Base-by-base conservation (phyloP, 805 yeast genomes). In the Grigorovia yakushimaensis region DNA sequence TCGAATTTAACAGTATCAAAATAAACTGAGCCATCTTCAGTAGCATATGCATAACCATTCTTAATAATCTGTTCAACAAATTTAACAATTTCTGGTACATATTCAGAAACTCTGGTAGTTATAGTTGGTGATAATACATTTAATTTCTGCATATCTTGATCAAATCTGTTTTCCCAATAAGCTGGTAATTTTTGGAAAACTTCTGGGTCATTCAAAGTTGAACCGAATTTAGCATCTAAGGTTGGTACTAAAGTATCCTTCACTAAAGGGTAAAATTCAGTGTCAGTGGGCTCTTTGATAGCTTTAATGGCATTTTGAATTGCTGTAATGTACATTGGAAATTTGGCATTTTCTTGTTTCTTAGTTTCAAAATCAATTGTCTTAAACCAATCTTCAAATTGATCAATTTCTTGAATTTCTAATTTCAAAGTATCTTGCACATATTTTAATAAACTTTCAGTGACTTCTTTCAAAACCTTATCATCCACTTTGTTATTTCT, bases 61-160 rank as follows among this genome's bases (percentile, higher is more conserved):
- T 60, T 65, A 40, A 91, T 78, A 60, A 93, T 89, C 55, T 71
- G 73, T 53, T 78, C 74, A 18, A 93, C 95, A 65, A 81, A 91
- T 15, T 68, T 76, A 39, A 91, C 78, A 64, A 93, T 89, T 60
- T 93, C 96, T 1, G 98, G 97, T 41, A 91, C 81, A 60, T 88
- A 91, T 65, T 93, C 98, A 4, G 96, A 84, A 15, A 93, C 98
- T 54, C 98, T 79, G 2, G 98, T 93, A 23, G 94, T 86, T 24
- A 88, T 76, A 3, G 84, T 74, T 2, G 98, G 84, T 10, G 93
- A 84, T 45, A 85, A 70, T 7, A 93, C 98, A 58, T 89, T 89
- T 64, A 93, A 74, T 30, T 73, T 73, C 5, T 71, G 71, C 98
- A 93, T 93, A 60, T 93, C 98, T 47, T 77, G 72, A 65, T 91